A percentile compares a stretch with the other conserved stretches of the same genome.
phyloP scores from a whole-genome alignment of 75 land plant genomes.

The Selaginella moellendorffii region DNA sequence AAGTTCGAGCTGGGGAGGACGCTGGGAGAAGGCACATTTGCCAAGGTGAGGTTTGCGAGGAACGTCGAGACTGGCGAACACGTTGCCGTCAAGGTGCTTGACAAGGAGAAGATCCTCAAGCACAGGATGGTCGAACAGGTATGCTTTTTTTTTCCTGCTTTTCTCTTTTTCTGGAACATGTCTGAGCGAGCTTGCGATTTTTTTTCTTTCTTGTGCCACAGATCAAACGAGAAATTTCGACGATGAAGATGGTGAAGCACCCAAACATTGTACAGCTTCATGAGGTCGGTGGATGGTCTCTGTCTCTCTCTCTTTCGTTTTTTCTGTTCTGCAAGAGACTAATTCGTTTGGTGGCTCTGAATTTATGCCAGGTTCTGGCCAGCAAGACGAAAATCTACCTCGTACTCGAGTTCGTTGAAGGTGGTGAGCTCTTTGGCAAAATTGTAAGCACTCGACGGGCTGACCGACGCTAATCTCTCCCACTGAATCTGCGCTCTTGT shows the following conservation, averaged over 20 bases:
- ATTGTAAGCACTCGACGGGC: slow-evolving; percentile 62
- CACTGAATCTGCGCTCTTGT: background rate
- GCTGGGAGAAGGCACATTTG: background rate
- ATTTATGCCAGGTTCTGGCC: slow-evolving; percentile 42
- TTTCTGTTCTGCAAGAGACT: background rate
- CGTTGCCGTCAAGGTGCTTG: background rate
- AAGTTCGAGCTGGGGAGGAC: background rate
- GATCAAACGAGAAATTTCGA: slow-evolving; percentile 84
- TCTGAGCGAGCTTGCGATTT: background rate
- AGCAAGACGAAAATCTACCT: slow-evolving; percentile 76
- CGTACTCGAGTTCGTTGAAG: slow-evolving; percentile 55
- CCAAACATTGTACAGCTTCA: slow-evolving; percentile 78
- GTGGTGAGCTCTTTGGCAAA: slow-evolving; percentile 67
- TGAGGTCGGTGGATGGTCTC: slow-evolving; percentile 64
- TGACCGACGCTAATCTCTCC: too few species aligned
- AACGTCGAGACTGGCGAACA: background rate
- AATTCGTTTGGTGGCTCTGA: background rate
- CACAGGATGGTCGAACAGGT: background rate
- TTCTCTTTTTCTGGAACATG: background rate
- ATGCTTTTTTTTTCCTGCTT: background rate
- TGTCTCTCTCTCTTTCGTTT: background rate
- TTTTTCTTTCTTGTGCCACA: slow-evolving; percentile 13
- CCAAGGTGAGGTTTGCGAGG: background rate
- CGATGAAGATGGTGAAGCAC: slow-evolving; percentile 85
- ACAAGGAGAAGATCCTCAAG: background rate